A percentile compares a stretch with the other conserved stretches of the same genome.
These are phyloP conservation scores for Komagataella populi DNA, from an alignment of 805 yeast genomes.

Conservation along the genomic window DNA sequence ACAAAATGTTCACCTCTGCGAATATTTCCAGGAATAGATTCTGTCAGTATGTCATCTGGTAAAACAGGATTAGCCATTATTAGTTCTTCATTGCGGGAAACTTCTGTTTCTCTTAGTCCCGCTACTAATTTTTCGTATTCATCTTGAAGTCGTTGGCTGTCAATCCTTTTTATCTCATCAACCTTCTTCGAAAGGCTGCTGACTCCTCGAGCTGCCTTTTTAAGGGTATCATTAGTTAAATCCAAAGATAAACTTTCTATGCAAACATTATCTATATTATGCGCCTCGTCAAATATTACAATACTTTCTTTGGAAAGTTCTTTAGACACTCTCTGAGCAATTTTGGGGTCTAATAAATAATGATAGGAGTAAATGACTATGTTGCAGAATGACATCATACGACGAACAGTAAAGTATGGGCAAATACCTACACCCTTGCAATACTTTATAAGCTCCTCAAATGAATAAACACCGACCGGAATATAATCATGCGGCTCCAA, in stretches of 20 bases:
- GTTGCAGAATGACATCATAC: slow-evolving; percentile 93
- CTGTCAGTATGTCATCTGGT: slow-evolving; percentile 73
- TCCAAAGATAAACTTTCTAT: slow-evolving; percentile 90
- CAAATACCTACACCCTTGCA: slow-evolving; percentile 76
- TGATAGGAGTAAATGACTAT: slow-evolving; percentile 94
- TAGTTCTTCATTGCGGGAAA: slow-evolving; percentile 41
- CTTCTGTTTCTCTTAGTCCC: slow-evolving; percentile 76
- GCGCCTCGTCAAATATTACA: slow-evolving; percentile 96
- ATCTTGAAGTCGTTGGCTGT: slow-evolving; percentile 70
- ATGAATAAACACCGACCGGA: slow-evolving; percentile 91
- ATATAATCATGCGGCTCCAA: slow-evolving; percentile 79
- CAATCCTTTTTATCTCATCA: slow-evolving; percentile 73
- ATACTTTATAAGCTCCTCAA: slow-evolving; percentile 67
- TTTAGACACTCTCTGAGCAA: slow-evolving; percentile 87
- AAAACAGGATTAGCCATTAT: slow-evolving; percentile 82
- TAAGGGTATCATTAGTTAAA: slow-evolving; percentile 78
- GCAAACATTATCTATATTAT: slow-evolving; percentile 96
- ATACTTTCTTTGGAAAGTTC: slow-evolving; percentile 89
- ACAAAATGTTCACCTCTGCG: slow-evolving; percentile 95
- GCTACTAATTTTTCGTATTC: slow-evolving; percentile 88
- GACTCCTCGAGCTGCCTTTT: slow-evolving; percentile 83
- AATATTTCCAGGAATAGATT: slow-evolving; percentile 95
- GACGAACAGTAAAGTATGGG: slow-evolving; percentile 94
- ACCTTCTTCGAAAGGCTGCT: slow-evolving; percentile 64
- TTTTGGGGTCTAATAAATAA: slow-evolving; percentile 90